These are phyloP conservation scores for Aurinia saxatilis DNA, from an alignment of 345 rosid genomes.

Conservation along the genomic window DNA sequence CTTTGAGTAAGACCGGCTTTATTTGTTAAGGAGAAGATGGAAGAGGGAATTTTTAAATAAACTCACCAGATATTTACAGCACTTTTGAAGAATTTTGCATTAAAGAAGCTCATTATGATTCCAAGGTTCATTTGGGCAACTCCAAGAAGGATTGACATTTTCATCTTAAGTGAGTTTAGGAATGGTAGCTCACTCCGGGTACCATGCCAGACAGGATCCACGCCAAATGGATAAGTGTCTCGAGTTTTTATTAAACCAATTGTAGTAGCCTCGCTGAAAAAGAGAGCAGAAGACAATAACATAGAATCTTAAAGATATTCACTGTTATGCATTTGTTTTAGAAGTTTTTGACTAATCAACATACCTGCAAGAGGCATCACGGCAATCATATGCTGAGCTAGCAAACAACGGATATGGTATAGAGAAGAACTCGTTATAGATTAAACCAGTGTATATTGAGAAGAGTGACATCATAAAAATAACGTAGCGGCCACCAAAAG, in stretches of 20 bases:
- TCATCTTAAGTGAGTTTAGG: slow-evolving; percentile 95
- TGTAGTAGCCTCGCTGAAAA: slow-evolving; percentile 75
- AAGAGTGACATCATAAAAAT: slow-evolving; percentile 89
- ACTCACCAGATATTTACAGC: slow-evolving; percentile 66
- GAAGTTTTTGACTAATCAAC: slow-evolving; percentile 18
- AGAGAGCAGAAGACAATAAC: not conserved
- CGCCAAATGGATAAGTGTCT: slow-evolving; percentile 85
- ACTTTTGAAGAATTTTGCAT: slow-evolving; percentile 67
- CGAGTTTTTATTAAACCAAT: slow-evolving; percentile 72
- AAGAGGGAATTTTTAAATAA: not conserved
- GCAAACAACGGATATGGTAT: slow-evolving; percentile 86
- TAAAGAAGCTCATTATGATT: slow-evolving; percentile 77
- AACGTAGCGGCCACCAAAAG: slow-evolving; percentile 97
- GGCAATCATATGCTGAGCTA: slow-evolving; percentile 87
- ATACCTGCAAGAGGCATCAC: slow-evolving; percentile 88
- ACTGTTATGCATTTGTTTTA: not conserved
- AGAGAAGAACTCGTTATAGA: slow-evolving; percentile 97
- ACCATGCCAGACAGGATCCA: slow-evolving; percentile 97
- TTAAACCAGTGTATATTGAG: slow-evolving; percentile 88
- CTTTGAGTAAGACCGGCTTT: not conserved
- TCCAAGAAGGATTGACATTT: slow-evolving; percentile 97
- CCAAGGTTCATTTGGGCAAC: slow-evolving; percentile 99
- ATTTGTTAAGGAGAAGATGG: no score
- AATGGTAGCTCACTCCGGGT: slow-evolving; percentile 85
- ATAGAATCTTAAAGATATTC: not conserved